These are phyloP conservation scores for Asterella californica DNA, from an alignment of 225 moss, liverwort and hornwort genomes.

Conservation along the genomic window DNA sequence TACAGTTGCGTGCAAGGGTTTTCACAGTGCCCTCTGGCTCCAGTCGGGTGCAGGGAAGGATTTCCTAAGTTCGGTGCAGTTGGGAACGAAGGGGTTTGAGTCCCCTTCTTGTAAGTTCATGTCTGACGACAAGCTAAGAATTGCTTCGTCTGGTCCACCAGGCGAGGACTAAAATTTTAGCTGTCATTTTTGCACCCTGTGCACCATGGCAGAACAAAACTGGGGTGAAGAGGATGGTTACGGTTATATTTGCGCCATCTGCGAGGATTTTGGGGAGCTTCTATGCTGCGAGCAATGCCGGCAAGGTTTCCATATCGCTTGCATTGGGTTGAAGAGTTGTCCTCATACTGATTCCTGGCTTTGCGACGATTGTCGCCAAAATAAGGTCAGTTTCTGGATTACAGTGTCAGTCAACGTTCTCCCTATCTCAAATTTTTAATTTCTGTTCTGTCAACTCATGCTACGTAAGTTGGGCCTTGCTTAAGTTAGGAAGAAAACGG, in stretches of 20 bases:
- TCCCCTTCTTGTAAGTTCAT: not conserved
- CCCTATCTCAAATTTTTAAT: too few species aligned
- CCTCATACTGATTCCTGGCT: slow-evolving; percentile 60
- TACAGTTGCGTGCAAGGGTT: too few species aligned
- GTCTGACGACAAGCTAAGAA: not conserved
- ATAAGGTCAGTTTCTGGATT: slow-evolving; percentile 39
- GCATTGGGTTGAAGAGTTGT: slow-evolving; percentile 51
- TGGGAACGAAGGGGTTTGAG: not conserved
- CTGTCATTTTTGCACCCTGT: too few species aligned
- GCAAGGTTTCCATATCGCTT: slow-evolving; percentile 63
- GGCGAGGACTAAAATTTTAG: not conserved
- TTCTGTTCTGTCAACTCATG: not conserved
- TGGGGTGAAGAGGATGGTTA: slow-evolving; percentile 54
- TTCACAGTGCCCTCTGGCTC: not conserved
- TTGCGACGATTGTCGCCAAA: slow-evolving; percentile 49
- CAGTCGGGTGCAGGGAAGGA: not conserved
- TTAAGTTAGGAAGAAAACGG: too few species aligned
- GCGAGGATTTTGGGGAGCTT: slow-evolving; percentile 68
- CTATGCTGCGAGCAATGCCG: slow-evolving; percentile 65
- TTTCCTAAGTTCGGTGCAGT: not conserved
- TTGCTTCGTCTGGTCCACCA: not conserved
- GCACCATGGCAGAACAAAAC: not conserved
- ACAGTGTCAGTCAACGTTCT: not conserved
- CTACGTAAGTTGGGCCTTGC: not conserved
- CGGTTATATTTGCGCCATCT: slow-evolving; percentile 53